These are phyloP conservation scores for Exobasidium rhododendri DNA, from an alignment of 1,284 basidiomycete species.

Conservation along the genomic window DNA sequence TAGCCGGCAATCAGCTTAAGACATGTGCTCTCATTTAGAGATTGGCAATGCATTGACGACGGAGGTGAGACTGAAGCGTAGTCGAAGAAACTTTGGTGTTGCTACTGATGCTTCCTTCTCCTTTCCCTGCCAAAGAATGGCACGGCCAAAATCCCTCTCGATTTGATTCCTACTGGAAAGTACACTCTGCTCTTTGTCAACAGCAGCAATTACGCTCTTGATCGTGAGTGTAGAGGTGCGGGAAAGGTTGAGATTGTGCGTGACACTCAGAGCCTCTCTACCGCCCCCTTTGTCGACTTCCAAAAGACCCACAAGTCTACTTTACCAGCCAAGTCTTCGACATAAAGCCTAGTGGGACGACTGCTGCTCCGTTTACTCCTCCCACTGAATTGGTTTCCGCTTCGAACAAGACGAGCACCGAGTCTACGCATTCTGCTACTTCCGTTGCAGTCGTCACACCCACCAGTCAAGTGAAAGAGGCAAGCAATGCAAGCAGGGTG, in stretches of 20 bases:
- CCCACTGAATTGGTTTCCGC: not conserved
- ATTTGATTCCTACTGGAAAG: conserved; percentile 4
- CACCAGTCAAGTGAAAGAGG: not conserved
- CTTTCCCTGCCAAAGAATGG: too few relatives aligned
- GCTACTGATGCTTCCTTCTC: too few relatives aligned
- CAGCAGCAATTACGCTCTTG: conserved; percentile 72
- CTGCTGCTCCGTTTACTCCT: not conserved
- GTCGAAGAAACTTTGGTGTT: too few relatives aligned
- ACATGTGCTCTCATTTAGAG: not conserved
- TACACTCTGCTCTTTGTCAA: conserved; percentile 58
- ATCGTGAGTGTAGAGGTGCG: conserved; percentile 61
- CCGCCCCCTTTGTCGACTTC: too few relatives aligned
- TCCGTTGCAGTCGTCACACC: not conserved
- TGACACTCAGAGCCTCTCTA: not conserved
- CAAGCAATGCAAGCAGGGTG: too few relatives aligned
- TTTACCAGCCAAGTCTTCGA: not conserved
- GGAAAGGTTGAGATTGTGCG: not conserved
- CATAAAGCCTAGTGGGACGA: not conserved
- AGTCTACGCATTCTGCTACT: not conserved
- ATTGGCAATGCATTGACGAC: conserved; percentile 2
- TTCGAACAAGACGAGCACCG: not conserved
- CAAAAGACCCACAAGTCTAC: conserved; percentile 2
- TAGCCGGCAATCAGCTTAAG: not conserved
- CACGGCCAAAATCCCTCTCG: not conserved
- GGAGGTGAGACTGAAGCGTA: too few relatives aligned